A percentile compares a stretch with the other conserved stretches of the same genome.
phyloP scores from a whole-genome alignment of 768 basidiomycete genomes.

The Scleroderma bovista region DNA sequence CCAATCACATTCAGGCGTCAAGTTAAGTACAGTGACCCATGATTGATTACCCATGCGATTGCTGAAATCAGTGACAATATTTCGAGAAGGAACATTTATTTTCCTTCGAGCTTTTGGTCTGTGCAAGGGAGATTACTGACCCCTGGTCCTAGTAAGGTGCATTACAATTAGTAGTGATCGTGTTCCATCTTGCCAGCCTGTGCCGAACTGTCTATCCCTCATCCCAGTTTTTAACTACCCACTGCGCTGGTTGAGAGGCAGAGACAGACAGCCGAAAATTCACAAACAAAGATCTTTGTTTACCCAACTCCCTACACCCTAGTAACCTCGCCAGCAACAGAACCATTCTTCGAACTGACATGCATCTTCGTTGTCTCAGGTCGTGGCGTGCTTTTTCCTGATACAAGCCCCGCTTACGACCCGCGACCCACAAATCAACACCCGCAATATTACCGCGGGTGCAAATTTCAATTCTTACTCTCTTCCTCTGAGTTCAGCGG shows the following conservation, averaged over 20 bases:
- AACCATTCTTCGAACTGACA: conserved; percentile 1
- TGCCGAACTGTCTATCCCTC: no score
- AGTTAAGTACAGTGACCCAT: no score
- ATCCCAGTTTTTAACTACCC: conserved; percentile 31
- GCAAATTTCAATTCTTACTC: conserved; percentile 35
- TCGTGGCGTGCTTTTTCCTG: background rate
- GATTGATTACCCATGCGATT: no score
- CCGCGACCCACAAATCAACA: conserved; percentile 36
- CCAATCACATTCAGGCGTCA: no score
- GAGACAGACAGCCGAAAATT: conserved; percentile 24
- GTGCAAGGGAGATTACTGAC: no score
- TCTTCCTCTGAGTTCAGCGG: conserved; percentile 6
- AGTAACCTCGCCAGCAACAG: conserved; percentile 5
- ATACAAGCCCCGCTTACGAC: conserved; percentile 1
- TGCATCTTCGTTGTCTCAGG: background rate
- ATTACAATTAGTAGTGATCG: no score
- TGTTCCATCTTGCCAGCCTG: no score
- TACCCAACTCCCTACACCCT: conserved; percentile 30
- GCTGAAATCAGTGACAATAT: no score
- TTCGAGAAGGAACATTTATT: no score
- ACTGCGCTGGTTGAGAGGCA: conserved; percentile 12
- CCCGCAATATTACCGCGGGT: conserved; percentile 31
- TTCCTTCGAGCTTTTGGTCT: no score
- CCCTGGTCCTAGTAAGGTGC: no score
- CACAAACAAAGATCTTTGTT: conserved; percentile 39